Conservation (phyloP, 805 yeast genomes). For the Ascoidea asiatica region DNA sequence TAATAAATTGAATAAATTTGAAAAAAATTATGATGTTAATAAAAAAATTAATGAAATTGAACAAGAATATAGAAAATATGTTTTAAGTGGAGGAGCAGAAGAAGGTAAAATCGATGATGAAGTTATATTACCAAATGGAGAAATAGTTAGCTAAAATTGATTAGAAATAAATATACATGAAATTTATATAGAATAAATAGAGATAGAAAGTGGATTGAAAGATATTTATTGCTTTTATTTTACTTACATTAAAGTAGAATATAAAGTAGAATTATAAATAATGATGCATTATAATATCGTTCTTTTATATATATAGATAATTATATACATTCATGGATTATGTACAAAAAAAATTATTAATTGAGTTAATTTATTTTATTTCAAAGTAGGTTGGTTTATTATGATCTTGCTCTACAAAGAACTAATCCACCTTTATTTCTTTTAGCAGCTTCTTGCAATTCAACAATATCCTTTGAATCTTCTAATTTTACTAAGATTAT, state of each 20-base stretch:
- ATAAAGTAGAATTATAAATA: no score
- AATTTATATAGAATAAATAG: no score
- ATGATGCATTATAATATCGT: no score
- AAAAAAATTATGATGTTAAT: constrained; percentile 4
- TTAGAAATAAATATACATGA: no score
- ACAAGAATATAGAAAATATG: constrained; percentile 14
- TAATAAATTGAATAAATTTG: constrained; percentile 3
- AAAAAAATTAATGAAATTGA: constrained; percentile 17
- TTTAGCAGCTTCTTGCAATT: constrained; percentile 76
- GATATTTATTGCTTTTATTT: no score
- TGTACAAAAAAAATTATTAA: no score
- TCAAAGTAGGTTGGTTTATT: no score
- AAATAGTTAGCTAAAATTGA: constrained; percentile 11
- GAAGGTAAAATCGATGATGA: constrained; percentile 5
- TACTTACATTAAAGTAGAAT: no score
- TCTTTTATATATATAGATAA: no score
- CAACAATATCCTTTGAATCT: constrained; percentile 41
- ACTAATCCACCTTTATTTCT: constrained; percentile 63
- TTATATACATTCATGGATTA: no score
- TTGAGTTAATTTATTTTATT: no score
- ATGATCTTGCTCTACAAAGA: constrained; percentile 56
- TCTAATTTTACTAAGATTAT: constrained; percentile 53
- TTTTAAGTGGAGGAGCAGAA: neutral
- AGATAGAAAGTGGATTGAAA: no score
- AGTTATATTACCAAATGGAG: neutral